These are phyloP conservation scores for Microsporum canis DNA, from an alignment of 2,329 filamentous ascomycete species.

Conservation along the genomic window DNA sequence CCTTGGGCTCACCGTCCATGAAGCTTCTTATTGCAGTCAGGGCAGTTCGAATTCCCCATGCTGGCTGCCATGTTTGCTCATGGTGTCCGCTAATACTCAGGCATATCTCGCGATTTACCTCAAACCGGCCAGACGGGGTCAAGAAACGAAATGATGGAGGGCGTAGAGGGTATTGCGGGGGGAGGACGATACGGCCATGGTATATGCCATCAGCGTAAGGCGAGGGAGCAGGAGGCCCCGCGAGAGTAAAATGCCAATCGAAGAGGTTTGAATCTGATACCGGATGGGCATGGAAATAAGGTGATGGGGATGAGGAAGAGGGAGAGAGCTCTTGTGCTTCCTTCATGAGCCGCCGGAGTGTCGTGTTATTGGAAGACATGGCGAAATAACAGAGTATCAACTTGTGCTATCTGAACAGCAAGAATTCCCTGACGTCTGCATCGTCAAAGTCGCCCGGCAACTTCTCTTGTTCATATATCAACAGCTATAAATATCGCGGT, in stretches of 20 bases:
- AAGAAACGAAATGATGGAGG: conserved; percentile 93
- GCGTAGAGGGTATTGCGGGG: conserved; percentile 77
- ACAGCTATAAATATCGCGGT: neutral
- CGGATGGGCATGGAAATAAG: conserved; percentile 75
- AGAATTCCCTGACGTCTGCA: neutral
- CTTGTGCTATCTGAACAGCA: neutral
- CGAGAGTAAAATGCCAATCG: conserved; percentile 98
- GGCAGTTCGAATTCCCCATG: conserved; percentile 90
- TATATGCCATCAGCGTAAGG: conserved; percentile 75
- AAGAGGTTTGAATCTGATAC: conserved; percentile 76
- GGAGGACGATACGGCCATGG: conserved; percentile 88
- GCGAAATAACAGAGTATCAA: neutral
- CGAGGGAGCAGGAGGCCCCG: conserved; percentile 67
- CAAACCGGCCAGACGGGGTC: conserved; percentile 84
- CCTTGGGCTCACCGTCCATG: conserved; percentile 81
- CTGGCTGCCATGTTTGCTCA: conserved; percentile 97
- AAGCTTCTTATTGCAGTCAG: conserved; percentile 69
- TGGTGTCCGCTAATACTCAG: conserved; percentile 89
- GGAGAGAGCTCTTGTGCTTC: conserved; percentile 79
- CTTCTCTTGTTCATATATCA: neutral
- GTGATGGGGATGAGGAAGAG: conserved; percentile 60
- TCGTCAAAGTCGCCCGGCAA: neutral
- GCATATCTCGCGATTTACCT: conserved; percentile 94
- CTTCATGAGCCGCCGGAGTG: conserved; percentile 45
- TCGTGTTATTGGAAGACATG: conserved; percentile 21